Conservation (phyloP, 257 asterid genomes). For the Solanum tarapatanum region DNA sequence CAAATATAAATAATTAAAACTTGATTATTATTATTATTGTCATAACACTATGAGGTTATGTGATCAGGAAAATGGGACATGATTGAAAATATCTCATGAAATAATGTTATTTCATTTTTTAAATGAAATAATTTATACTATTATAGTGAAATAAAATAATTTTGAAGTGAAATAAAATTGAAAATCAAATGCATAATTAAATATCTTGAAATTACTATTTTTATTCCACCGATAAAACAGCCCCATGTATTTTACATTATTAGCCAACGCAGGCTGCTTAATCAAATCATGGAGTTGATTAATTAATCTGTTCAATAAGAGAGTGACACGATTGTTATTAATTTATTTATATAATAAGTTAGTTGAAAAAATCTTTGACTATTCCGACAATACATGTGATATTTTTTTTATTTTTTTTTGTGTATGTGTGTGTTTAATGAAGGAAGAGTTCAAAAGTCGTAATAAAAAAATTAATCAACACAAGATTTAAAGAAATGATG, state of each 20-base stretch:
- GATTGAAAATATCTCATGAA: rapidly evolving
- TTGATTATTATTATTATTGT: not conserved
- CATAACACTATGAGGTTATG: not conserved
- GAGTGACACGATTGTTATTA: constrained; percentile 5
- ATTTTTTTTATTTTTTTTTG: not conserved
- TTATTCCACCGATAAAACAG: not conserved
- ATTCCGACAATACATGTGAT: constrained; percentile 26
- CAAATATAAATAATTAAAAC: not conserved
- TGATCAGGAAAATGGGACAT: too few relatives aligned
- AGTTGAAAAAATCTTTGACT: constrained; percentile 2
- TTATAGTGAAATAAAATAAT: too few relatives aligned
- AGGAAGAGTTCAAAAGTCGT: not conserved
- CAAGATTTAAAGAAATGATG: not conserved
- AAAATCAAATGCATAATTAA: too few relatives aligned
- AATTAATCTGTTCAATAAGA: constrained; percentile 9
- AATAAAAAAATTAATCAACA: not conserved
- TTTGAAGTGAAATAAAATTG: not conserved
- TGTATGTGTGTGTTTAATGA: not conserved
- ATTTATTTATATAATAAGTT: not conserved
- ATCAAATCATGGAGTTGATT: constrained; percentile 14
- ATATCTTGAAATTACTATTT: not conserved
- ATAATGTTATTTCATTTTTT: not conserved
- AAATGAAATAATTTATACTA: not conserved
- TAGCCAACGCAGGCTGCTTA: constrained; percentile 5
- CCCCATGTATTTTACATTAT: not conserved